These are phyloP conservation scores for Beauveria rudraprayagi DNA, from an alignment of 2,329 filamentous ascomycete species.

Conservation along the genomic window DNA sequence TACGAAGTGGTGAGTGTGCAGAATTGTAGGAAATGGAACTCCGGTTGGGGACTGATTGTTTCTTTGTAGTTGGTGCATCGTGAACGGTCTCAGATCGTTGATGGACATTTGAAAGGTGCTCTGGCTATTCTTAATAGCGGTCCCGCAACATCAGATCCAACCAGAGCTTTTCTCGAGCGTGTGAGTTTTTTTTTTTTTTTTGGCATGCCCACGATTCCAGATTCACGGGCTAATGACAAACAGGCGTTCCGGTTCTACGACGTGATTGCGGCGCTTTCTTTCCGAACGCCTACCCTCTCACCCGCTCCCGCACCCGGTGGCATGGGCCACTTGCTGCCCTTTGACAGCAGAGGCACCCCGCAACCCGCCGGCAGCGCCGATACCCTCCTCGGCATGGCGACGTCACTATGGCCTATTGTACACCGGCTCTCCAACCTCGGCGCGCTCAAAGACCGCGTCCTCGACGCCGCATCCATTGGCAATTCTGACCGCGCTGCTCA, in stretches of 20 bases:
- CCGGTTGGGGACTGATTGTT: not conserved
- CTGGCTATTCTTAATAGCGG: conserved; percentile 51
- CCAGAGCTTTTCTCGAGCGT: conserved; percentile 50
- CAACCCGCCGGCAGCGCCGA: conserved; percentile 47
- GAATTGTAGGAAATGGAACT: too few relatives aligned
- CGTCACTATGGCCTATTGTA: conserved; percentile 55
- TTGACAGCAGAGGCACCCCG: conserved; percentile 34
- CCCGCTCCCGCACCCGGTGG: conserved; percentile 39
- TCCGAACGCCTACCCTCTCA: conserved; percentile 50
- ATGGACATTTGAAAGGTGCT: conserved; percentile 53
- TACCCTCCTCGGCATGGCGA: conserved; percentile 52
- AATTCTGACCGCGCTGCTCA: conserved; percentile 31
- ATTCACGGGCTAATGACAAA: not conserved
- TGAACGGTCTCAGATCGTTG: conserved; percentile 51
- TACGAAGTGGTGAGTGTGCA: conserved; percentile 51
- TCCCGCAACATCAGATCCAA: conserved; percentile 37
- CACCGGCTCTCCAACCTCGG: conserved; percentile 50
- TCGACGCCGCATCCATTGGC: conserved; percentile 30
- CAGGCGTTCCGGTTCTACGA: conserved; percentile 60
- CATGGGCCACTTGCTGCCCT: conserved; percentile 37
- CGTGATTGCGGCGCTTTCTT: conserved; percentile 54
- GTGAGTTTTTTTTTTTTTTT: conserved; percentile 29
- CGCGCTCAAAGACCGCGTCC: conserved; percentile 44
- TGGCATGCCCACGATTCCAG: too few relatives aligned
- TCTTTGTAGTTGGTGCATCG: conserved; percentile 47